Conservation (phyloP, 2,329 filamentous ascomycete species). For the Fusarium torreyae region DNA sequence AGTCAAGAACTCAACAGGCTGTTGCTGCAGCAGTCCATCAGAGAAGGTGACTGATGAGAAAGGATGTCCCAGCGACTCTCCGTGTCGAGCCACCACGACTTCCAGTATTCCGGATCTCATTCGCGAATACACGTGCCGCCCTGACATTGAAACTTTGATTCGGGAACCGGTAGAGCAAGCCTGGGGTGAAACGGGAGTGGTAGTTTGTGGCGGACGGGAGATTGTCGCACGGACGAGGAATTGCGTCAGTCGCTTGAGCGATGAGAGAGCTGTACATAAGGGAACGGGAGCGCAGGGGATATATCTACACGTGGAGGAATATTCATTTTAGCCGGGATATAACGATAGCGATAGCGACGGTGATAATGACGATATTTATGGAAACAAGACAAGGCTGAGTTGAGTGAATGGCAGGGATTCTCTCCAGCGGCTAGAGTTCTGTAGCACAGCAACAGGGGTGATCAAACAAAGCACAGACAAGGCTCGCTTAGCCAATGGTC, state of each 20-base stretch:
- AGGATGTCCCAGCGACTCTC: constrained; percentile 31
- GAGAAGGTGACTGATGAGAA: constrained; percentile 29
- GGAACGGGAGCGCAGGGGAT: constrained; percentile 76
- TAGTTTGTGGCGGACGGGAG: constrained; percentile 72
- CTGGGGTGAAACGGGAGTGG: constrained; percentile 72
- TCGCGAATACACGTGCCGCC: constrained; percentile 62
- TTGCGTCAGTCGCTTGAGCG: constrained; percentile 68
- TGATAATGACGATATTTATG: not conserved
- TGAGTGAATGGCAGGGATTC: constrained; percentile 10
- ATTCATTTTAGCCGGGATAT: constrained; percentile 61
- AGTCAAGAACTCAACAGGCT: constrained; percentile 36
- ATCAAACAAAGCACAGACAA: constrained; percentile 2
- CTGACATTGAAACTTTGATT: constrained; percentile 67
- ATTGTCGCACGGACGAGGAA: constrained; percentile 69
- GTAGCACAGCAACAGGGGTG: constrained; percentile 7
- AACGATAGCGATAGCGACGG: no score
- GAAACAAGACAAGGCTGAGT: not conserved
- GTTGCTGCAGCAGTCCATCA: constrained; percentile 42
- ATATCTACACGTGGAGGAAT: constrained; percentile 73
- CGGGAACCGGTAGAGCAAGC: constrained; percentile 69
- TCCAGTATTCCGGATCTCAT: constrained; percentile 52
- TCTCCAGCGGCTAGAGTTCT: constrained; percentile 7
- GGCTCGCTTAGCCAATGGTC: constrained; percentile 12
- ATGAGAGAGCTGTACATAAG: constrained; percentile 75
- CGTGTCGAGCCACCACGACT: constrained; percentile 22